Evolutionary conservation across 257 asterid species (phyloP).

Genomic region (Penstemon eatonii): DNA sequence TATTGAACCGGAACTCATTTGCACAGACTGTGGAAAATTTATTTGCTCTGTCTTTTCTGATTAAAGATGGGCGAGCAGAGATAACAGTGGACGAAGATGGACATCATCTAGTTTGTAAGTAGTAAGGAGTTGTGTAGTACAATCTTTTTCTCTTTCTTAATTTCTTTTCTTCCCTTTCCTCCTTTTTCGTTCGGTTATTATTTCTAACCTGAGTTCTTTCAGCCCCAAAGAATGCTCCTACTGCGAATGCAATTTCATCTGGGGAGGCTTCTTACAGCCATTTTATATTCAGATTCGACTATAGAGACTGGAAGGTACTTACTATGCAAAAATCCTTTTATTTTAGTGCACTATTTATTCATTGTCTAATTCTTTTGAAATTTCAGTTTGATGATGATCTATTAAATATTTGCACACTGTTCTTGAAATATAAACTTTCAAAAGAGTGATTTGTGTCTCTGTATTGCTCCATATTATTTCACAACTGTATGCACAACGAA

Average conservation of each 20-base stretch:
- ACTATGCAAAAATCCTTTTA: not conserved
- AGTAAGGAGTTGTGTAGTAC: not conserved
- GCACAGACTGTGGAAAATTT: slow-evolving; percentile 94
- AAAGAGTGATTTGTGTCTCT: not conserved
- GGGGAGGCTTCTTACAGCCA: slow-evolving; percentile 71
- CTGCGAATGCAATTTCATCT: slow-evolving; percentile 61
- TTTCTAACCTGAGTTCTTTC: slow-evolving; percentile 25
- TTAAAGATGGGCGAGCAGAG: slow-evolving; percentile 91
- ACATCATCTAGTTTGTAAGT: slow-evolving; percentile 74
- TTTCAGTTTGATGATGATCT: too few relatives aligned
- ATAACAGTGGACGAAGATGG: slow-evolving; percentile 58
- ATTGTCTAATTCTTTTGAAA: not conserved
- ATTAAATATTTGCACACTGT: too few relatives aligned
- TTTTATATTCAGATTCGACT: slow-evolving; percentile 82
- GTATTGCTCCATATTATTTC: too few relatives aligned
- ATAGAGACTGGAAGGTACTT: slow-evolving; percentile 85
- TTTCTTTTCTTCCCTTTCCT: not conserved
- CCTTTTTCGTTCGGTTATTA: not conserved
- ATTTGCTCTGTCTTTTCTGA: slow-evolving; percentile 85
- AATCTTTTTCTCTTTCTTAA: not conserved
- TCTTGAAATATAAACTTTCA: too few relatives aligned
- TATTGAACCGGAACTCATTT: slow-evolving; percentile 68
- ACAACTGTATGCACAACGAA: too few relatives aligned
- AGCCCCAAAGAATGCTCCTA: slow-evolving; percentile 93
- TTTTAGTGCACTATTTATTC: slow-evolving; percentile 1